Evolutionary conservation across 208 protist species (phyloP).

Genomic region (Leishmania tarentolae): DNA sequence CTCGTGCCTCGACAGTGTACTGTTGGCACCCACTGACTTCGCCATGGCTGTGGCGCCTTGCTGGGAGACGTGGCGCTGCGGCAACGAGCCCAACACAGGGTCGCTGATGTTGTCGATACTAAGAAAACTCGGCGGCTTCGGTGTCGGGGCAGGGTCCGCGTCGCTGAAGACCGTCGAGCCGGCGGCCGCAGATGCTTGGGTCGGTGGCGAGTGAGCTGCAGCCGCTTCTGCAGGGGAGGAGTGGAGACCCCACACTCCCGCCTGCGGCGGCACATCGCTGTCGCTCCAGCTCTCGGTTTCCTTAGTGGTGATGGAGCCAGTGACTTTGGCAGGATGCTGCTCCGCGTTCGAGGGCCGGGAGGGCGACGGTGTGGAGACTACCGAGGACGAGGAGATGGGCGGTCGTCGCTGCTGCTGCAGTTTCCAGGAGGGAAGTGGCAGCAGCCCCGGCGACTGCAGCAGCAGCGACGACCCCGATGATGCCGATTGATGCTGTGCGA

Average conservation of each 20-base stretch:
- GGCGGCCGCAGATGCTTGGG: not conserved
- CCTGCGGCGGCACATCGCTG: not conserved
- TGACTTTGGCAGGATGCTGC: not conserved
- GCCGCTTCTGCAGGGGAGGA: not conserved
- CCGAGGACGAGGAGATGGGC: not conserved
- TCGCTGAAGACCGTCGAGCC: not conserved
- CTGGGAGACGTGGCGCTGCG: not conserved
- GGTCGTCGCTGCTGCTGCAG: not conserved
- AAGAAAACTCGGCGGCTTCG: not conserved
- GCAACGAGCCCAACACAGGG: not conserved
- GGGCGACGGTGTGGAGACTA: conserved; percentile 1
- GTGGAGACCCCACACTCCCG: not conserved
- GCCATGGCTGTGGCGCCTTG: not conserved
- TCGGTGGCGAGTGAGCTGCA: not conserved
- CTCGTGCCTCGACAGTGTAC: not conserved
- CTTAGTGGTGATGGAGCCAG: not conserved
- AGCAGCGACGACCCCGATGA: not conserved
- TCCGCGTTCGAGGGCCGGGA: not conserved
- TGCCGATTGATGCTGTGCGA: not conserved
- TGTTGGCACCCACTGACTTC: not conserved
- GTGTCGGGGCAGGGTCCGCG: not conserved
- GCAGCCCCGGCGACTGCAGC: not conserved
- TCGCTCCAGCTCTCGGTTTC: conserved; percentile 5
- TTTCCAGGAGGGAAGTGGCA: not conserved
- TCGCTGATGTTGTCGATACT: not conserved